Evolutionary conservation across 768 basidiomycete genomes (phyloP).

Genomic region (Leccinum obscurum): DNA sequence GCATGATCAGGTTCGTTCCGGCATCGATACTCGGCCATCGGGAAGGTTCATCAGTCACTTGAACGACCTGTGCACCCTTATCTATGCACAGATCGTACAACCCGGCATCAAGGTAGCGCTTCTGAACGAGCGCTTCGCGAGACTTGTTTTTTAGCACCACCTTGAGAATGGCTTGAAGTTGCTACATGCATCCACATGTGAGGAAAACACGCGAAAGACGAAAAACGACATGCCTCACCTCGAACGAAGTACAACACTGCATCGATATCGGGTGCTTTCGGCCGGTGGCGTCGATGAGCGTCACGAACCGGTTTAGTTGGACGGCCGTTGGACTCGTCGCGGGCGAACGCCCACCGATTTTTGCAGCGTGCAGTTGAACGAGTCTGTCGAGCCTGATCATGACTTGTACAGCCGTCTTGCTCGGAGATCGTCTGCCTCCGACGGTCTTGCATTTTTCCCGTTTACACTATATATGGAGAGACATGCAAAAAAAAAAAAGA

Average conservation of each 20-base stretch:
- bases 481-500: neutral
- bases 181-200: slow-evolving; percentile 13
- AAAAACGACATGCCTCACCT: slow-evolving; percentile 12
- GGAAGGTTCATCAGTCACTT: slow-evolving; percentile 22
- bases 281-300: slow-evolving; percentile 29
- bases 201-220: neutral
- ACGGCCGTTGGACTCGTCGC: slow-evolving; percentile 19
- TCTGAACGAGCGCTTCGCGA: slow-evolving; percentile 23
- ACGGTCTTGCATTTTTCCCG: slow-evolving; percentile 14
- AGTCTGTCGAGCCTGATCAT: slow-evolving; percentile 23
- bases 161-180: slow-evolving; percentile 23
- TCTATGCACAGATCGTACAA: slow-evolving; percentile 28
- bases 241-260: slow-evolving; percentile 27
- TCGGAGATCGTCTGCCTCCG: slow-evolving; percentile 4
- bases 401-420: slow-evolving; percentile 18
- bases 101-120: slow-evolving; percentile 24
- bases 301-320: slow-evolving; percentile 24
- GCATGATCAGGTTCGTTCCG: slow-evolving; percentile 27
- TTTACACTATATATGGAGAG: slow-evolving; percentile 14
- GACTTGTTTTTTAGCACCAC: slow-evolving; percentile 18
- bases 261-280: slow-evolving; percentile 26
- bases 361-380: slow-evolving; percentile 21
- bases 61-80: slow-evolving; percentile 21
- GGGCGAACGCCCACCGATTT: slow-evolving; percentile 9
- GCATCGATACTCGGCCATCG: slow-evolving; percentile 26